Conservation (phyloP, 441 rosid genomes). For the Gossypium lobatum region DNA sequence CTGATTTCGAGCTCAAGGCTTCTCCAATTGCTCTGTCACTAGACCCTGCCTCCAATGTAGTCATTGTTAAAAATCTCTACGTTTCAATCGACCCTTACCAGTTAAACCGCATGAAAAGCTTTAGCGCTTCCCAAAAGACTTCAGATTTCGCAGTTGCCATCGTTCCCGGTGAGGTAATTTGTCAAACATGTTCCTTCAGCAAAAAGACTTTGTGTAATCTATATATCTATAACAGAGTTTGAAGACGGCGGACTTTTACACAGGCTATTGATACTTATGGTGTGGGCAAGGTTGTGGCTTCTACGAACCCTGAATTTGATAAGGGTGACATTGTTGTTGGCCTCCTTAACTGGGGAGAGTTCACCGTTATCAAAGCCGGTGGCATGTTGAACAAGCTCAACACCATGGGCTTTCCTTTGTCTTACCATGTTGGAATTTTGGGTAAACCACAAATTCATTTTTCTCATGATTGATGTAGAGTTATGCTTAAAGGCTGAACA, state of each 20-base stretch:
- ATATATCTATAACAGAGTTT: background rate
- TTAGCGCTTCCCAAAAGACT: constrained; percentile 30
- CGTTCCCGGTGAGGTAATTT: background rate
- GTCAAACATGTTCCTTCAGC: background rate
- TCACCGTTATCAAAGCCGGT: constrained; percentile 30
- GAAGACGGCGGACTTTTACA: background rate
- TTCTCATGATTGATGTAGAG: background rate
- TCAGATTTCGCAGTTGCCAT: constrained; percentile 12
- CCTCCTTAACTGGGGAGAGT: constrained; percentile 46
- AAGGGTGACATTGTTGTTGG: constrained; percentile 48
- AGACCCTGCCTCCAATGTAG: constrained; percentile 20
- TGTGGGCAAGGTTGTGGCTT: constrained; percentile 46
- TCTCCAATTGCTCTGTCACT: constrained; percentile 6
- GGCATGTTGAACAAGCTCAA: constrained; percentile 45
- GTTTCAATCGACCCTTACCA: constrained; percentile 32
- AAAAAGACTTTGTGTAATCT: background rate
- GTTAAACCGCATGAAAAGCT: constrained; percentile 38
- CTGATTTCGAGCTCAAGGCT: constrained; percentile 36
- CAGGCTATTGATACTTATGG: constrained; percentile 46
- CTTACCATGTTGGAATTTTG: constrained; percentile 43
- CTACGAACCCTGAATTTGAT: constrained; percentile 37
- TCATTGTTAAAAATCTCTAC: constrained; percentile 6
- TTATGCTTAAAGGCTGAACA: background rate
- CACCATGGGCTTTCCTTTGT: constrained; percentile 50
- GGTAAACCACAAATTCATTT: constrained; percentile 24